Evolutionary conservation across 2,329 filamentous ascomycete species (phyloP).

Genomic region (Beauveria sp.): DNA sequence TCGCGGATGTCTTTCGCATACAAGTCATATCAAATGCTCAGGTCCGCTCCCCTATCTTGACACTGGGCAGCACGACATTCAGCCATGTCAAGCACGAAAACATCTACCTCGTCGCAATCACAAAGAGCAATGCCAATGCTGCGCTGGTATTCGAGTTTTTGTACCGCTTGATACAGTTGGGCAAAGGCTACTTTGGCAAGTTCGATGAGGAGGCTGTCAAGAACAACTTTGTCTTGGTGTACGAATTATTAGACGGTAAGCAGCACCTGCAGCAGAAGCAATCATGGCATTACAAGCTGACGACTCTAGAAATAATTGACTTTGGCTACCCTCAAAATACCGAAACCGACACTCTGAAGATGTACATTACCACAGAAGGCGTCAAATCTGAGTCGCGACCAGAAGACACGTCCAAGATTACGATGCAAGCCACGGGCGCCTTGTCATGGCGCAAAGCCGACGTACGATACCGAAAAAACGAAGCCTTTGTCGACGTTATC

Average conservation of each 20-base stretch:
- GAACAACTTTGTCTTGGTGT: conserved; percentile 98
- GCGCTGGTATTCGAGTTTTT: conserved; percentile 97
- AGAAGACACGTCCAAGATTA: conserved; percentile 95
- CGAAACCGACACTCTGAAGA: conserved; percentile 96
- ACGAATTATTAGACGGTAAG: conserved; percentile 86
- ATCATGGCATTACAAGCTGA: neutral
- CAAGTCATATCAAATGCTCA: conserved; percentile 98
- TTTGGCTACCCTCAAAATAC: conserved; percentile 99
- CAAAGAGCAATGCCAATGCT: conserved; percentile 98
- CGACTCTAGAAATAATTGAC: conserved; percentile 76
- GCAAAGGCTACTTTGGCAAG: conserved; percentile 95
- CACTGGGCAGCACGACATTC: conserved; percentile 94
- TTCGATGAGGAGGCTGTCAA: conserved; percentile 99
- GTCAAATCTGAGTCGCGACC: conserved; percentile 83
- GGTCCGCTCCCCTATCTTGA: conserved; percentile 94
- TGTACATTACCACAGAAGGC: conserved; percentile 99
- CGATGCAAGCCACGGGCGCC: conserved; percentile 96
- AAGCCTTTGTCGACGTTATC: conserved; percentile 98
- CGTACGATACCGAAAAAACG: conserved; percentile 98
- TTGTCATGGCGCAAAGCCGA: conserved; percentile 95
- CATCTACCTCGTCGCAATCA: conserved; percentile 94
- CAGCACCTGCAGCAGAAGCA: too few relatives aligned
- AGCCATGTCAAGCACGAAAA: conserved; percentile 99
- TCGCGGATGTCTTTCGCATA: conserved; percentile 98
- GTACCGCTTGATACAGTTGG: conserved; percentile 82